These are phyloP conservation scores for Trichomonas tenax DNA, from an alignment of 208 protist genomes.

Conservation along the genomic window DNA sequence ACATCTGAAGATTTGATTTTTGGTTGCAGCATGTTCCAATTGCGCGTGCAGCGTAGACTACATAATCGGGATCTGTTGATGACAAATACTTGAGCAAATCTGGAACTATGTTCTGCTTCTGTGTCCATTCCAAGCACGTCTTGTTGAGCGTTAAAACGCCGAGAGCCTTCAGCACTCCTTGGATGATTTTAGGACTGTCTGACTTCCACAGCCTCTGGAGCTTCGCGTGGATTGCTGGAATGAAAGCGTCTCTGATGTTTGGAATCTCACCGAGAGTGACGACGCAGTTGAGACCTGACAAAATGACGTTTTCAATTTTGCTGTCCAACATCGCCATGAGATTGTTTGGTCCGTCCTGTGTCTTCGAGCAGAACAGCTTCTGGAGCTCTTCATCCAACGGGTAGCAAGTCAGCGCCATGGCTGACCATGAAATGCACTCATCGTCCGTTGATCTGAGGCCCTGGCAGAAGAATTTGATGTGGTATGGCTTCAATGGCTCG, in stretches of 20 bases:
- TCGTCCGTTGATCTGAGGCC: background rate
- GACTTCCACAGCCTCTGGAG: background rate
- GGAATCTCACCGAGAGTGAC: background rate
- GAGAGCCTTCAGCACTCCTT: background rate
- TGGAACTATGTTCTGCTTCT: background rate
- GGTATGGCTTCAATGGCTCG: background rate
- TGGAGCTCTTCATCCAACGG: background rate
- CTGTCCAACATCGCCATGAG: background rate
- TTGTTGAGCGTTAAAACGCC: background rate
- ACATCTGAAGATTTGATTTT: background rate
- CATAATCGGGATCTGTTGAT: background rate
- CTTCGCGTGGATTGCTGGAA: background rate
- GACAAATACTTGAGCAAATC: background rate
- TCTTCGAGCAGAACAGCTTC: background rate
- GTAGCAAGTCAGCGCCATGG: background rate
- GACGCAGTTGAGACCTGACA: background rate
- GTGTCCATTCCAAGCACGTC: background rate
- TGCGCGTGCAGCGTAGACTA: background rate
- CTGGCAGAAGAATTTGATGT: background rate
- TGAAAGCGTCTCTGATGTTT: background rate
- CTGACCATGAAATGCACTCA: background rate
- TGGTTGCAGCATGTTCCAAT: background rate
- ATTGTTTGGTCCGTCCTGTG: background rate
- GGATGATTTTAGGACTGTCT: background rate
- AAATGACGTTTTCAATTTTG: background rate